phyloP scores from a whole-genome alignment of 805 yeast species.

The Lachancea sp. region DNA sequence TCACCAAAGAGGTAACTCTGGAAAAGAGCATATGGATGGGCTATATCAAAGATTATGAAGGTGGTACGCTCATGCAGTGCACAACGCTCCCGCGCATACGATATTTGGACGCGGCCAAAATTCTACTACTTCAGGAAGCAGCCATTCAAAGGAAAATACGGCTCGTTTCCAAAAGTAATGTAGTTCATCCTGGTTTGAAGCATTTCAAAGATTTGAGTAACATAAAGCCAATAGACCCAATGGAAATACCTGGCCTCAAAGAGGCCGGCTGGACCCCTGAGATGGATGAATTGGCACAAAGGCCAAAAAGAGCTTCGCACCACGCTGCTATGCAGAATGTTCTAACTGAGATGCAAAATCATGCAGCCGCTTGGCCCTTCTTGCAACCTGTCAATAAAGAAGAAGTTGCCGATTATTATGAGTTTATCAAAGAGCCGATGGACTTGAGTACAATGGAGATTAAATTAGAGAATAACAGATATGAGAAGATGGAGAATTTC shows the following conservation, averaged over 20 bases:
- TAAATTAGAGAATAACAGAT: conserved; percentile 85
- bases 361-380: conserved; percentile 98
- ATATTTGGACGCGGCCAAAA: conserved; percentile 83
- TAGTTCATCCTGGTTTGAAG: conserved; percentile 75
- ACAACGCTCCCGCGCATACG: conserved; percentile 84
- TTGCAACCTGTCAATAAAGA: conserved; percentile 85
- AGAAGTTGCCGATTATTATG: conserved; percentile 95
- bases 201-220: conserved; percentile 49
- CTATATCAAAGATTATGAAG: conserved; percentile 96
- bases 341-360: conserved; percentile 81
- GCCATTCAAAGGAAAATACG: conserved; percentile 82
- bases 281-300: conserved; percentile 93
- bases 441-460: conserved; percentile 93
- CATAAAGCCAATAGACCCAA: conserved; percentile 62
- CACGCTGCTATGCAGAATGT: conserved; percentile 88
- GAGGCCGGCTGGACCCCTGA: conserved; percentile 98
- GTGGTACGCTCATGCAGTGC: conserved; percentile 98
- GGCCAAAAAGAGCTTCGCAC: conserved; percentile 92
- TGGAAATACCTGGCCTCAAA: conserved; percentile 78
- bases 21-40: conserved; percentile 95
- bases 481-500: conserved; percentile 85
- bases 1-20: conserved; percentile 86
- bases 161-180: conserved; percentile 68
- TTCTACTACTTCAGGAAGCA: conserved; percentile 81
- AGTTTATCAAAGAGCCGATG: conserved; percentile 96